Percentiles rank a stretch among this genome's conserved stretches.
These are phyloP conservation scores for Tulasnella calospora DNA, from an alignment of 768 basidiomycete species.

Conservation along the genomic window DNA sequence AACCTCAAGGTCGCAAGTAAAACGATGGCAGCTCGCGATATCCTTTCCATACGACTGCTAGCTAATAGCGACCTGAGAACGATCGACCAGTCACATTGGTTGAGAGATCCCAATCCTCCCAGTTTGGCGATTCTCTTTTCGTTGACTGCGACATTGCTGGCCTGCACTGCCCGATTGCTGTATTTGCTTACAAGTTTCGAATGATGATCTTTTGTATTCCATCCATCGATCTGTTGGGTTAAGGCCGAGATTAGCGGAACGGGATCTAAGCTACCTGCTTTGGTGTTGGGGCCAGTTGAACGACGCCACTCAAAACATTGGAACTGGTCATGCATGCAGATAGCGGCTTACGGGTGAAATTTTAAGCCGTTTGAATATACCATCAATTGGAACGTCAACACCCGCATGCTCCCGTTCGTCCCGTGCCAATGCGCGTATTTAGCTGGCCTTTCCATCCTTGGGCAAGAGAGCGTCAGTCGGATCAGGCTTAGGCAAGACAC, in stretches of 20 bases:
- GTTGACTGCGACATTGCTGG: conserved; percentile 1
- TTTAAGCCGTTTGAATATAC: background rate
- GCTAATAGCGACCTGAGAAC: background rate
- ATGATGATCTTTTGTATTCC: background rate
- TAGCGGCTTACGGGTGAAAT: background rate
- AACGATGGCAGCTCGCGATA: background rate
- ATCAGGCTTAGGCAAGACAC: background rate
- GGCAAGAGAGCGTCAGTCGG: background rate
- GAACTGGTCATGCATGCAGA: too few relatives aligned
- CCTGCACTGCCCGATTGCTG: background rate
- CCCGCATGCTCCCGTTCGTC: background rate
- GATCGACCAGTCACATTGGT: background rate
- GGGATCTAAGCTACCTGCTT: background rate
- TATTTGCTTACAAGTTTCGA: background rate
- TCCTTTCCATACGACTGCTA: background rate
- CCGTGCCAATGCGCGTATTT: background rate
- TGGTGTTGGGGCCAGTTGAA: background rate
- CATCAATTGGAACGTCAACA: background rate
- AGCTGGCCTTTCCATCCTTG: too few relatives aligned
- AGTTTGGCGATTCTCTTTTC: background rate
- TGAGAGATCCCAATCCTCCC: background rate
- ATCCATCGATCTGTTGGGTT: background rate
- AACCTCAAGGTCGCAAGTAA: background rate
- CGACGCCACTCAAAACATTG: background rate
- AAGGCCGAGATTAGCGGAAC: background rate